Conservation (phyloP, 345 rosid genomes). For the Durio zibethinus region DNA sequence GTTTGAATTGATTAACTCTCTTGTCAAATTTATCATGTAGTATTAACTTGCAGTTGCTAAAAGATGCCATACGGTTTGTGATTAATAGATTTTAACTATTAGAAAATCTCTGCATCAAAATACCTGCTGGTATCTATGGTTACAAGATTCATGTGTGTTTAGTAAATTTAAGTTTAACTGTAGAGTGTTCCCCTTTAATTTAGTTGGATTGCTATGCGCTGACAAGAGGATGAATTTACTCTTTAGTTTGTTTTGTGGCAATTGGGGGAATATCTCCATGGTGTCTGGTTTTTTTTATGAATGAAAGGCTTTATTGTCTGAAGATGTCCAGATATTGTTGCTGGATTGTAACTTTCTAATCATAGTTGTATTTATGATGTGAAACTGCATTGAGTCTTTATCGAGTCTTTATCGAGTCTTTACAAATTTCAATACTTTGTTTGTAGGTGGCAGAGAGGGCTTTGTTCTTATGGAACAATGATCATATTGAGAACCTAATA, state of each 20-base stretch:
- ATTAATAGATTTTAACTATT: not conserved
- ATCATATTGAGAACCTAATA: conserved; percentile 77
- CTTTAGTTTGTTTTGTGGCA: not conserved
- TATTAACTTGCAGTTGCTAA: not conserved
- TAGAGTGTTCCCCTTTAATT: not conserved
- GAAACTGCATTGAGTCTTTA: not conserved
- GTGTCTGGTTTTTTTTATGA: not conserved
- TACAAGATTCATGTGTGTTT: not conserved
- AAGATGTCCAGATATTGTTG: not conserved
- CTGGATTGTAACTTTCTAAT: not conserved
- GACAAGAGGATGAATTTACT: not conserved
- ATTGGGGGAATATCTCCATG: not conserved
- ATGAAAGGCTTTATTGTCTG: not conserved
- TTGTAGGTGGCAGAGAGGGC: conserved; percentile 83
- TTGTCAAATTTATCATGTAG: not conserved
- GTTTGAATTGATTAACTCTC: not conserved
- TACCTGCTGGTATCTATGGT: not conserved
- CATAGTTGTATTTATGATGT: not conserved
- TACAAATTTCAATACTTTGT: not conserved
- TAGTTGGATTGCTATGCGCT: not conserved
- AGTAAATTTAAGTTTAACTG: not conserved
- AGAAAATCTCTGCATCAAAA: not conserved
- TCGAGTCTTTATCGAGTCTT: too few species aligned
- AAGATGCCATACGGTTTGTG: not conserved
- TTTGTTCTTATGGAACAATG: conserved; percentile 84